Evolutionary conservation across 179 eudicot genomes (phyloP).

Genomic region (Spergularia azorica): DNA sequence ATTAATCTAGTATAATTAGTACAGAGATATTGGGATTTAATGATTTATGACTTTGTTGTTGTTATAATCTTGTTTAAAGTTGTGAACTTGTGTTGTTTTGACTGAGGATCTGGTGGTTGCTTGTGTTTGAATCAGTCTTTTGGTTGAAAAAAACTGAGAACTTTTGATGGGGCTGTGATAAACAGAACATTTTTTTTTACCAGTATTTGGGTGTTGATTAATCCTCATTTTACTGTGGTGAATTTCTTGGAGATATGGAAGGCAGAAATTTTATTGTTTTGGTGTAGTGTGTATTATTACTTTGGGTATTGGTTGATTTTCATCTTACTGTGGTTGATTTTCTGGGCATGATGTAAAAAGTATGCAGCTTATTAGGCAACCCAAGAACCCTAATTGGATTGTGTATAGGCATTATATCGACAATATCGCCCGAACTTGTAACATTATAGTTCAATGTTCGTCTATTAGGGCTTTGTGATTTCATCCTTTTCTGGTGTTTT

Average conservation of each 20-base stretch:
- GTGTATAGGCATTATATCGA: not conserved
- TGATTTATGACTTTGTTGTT: not conserved
- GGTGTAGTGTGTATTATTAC: too few relatives aligned
- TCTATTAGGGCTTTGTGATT: not conserved
- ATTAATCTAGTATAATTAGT: too few relatives aligned
- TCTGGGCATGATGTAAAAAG: not conserved
- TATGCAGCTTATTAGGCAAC: not conserved
- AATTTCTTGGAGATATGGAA: too few relatives aligned
- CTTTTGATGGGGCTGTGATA: too few relatives aligned
- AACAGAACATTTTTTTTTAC: too few relatives aligned
- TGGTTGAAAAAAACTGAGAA: not conserved
- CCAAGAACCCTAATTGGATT: not conserved
- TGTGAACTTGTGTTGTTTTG: not conserved
- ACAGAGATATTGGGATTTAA: not conserved
- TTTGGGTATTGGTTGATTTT: too few relatives aligned
- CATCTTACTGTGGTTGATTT: not conserved
- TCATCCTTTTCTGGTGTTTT: too few relatives aligned
- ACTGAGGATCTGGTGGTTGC: not conserved
- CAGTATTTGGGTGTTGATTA: too few relatives aligned
- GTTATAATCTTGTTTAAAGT: not conserved
- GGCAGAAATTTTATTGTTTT: too few relatives aligned
- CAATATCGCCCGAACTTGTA: too few relatives aligned
- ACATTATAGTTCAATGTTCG: not conserved
- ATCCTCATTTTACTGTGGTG: too few relatives aligned
- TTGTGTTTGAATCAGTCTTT: not conserved